A percentile compares a stretch with the other conserved stretches of the same genome.
Evolutionary conservation across 148 eudicot species (phyloP).

Genomic region (Fallopia convolvulus): DNA sequence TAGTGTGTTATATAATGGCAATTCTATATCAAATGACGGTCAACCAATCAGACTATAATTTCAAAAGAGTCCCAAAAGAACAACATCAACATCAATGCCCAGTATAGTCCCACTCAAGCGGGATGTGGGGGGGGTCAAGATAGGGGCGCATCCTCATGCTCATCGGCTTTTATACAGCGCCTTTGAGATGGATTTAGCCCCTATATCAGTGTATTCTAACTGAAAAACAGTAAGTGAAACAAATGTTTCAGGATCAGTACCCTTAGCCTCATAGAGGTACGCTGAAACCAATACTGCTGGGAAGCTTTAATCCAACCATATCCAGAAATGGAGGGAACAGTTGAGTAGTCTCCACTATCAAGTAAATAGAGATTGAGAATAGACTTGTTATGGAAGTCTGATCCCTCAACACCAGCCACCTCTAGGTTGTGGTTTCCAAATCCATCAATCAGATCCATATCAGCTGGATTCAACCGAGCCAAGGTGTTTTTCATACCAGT

Average conservation of each 20-base stretch:
- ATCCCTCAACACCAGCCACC: slow-evolving; percentile 62
- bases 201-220: too few species aligned
- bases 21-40: neutral
- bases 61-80: neutral
- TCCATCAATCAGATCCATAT: slow-evolving; percentile 54
- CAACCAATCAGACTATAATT: neutral
- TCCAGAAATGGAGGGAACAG: slow-evolving; percentile 46
- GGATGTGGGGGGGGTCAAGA: too few species aligned
- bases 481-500: slow-evolving; percentile 62
- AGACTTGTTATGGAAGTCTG: slow-evolving; percentile 59
- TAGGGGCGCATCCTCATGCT: too few species aligned
- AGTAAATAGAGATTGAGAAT: slow-evolving; percentile 76
- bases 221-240: neutral
- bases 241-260: slow-evolving; percentile 23
- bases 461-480: slow-evolving; percentile 62
- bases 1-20: neutral
- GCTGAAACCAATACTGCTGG: slow-evolving; percentile 81
- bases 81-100: too few species aligned
- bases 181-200: too few species aligned
- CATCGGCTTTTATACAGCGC: too few species aligned
- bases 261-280: slow-evolving; percentile 52
- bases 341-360: slow-evolving; percentile 95
- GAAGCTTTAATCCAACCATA: slow-evolving; percentile 95
- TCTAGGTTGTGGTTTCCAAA: slow-evolving; percentile 88
- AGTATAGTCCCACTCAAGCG: too few species aligned